Evolutionary conservation across 1,139 yeast species (phyloP).

Genomic region (Scheffersomyces illinoinensis): DNA sequence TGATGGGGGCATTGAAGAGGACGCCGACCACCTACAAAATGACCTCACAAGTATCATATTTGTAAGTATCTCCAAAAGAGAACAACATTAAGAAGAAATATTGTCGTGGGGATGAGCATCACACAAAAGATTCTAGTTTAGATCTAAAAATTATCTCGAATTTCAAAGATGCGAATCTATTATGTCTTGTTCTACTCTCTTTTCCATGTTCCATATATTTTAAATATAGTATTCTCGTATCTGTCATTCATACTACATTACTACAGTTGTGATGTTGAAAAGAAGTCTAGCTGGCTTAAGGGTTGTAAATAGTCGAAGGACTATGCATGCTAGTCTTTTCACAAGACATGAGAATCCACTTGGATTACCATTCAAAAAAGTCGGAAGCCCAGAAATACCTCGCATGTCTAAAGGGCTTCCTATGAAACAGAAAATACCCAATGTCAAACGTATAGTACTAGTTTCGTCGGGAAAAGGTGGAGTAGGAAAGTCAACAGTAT

Average conservation of each 20-base stretch:
- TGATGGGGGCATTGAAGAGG: not conserved
- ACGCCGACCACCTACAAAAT: not conserved
- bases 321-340: not conserved
- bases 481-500: constrained; percentile 63
- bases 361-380: constrained; percentile 48
- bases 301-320: not conserved
- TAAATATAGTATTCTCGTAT: no score
- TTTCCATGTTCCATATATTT: no score
- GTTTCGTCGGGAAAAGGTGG: constrained; percentile 86
- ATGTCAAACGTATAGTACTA: constrained; percentile 60
- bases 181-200: not conserved
- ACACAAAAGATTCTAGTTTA: not conserved
- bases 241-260: no score
- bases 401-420: constrained; percentile 54
- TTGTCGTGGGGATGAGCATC: not conserved
- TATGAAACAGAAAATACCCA: constrained; percentile 54
- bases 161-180: not conserved
- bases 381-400: constrained; percentile 31
- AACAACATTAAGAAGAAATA: not conserved
- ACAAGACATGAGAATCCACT: constrained; percentile 51
- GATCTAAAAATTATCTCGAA: not conserved
- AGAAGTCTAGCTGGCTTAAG: not conserved
- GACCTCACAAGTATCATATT: not conserved
- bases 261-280: not conserved
- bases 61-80: not conserved